These are phyloP conservation scores for Trichoderma afroharzianum DNA, from an alignment of 2,329 filamentous ascomycete genomes.

Conservation along the genomic window DNA sequence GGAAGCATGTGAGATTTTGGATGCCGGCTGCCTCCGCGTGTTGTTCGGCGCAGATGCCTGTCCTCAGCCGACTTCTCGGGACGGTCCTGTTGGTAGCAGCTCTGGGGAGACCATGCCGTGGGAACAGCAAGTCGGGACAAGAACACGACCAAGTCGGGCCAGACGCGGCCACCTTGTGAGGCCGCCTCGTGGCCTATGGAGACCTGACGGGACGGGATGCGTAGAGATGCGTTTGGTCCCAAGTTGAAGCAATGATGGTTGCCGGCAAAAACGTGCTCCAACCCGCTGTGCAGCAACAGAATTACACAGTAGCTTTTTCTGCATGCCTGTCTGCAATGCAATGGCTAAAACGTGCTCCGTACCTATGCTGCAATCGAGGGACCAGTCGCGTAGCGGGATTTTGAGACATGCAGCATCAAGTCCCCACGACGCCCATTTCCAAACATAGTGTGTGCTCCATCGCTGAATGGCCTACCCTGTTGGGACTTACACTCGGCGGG, in stretches of 20 bases:
- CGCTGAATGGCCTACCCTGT: background rate
- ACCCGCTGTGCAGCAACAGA: background rate
- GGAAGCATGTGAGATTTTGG: conserved; percentile 2
- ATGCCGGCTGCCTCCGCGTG: conserved; percentile 12
- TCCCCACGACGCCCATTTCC: background rate
- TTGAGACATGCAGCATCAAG: background rate
- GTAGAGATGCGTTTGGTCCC: conserved; percentile 7
- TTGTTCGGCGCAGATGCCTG: background rate
- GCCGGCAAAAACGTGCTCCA: background rate
- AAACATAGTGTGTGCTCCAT: background rate
- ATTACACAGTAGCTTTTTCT: background rate
- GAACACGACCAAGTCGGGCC: background rate
- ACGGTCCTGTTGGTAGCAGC: background rate
- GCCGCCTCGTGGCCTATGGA: conserved; percentile 17
- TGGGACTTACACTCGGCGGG: background rate
- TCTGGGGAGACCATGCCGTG: background rate
- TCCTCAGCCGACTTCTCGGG: background rate
- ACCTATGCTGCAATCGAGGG: background rate
- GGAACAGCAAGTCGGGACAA: background rate
- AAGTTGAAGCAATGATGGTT: background rate
- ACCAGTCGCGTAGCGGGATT: background rate
- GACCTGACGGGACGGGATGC: background rate
- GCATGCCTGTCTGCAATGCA: background rate
- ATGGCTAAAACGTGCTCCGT: background rate
- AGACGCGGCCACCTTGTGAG: conserved; percentile 4